Evolutionary conservation across 2,329 filamentous ascomycete genomes (phyloP), one percentile per base, ranked within the genome.

Genomic region (Colletotrichum musicola): DNA sequence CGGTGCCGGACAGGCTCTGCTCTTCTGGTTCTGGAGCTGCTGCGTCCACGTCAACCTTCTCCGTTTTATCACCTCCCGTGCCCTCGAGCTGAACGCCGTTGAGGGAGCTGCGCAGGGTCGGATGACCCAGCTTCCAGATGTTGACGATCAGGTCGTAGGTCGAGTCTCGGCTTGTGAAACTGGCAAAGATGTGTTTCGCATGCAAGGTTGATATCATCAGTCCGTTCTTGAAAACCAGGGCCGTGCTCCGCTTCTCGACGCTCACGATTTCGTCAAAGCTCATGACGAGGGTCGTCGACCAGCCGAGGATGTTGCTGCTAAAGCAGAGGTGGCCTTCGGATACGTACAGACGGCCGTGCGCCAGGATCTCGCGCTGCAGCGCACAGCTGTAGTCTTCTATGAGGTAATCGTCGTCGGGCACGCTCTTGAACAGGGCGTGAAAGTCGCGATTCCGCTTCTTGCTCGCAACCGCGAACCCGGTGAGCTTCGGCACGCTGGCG

Each of bases 321-420:
- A 99, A 99, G 83, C 96, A 99, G 54, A 99, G 89, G 77, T 99
- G 95, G 12, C 95, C 95, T 81, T 99, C 96, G 0, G 96, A 98
- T 49, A 99, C 93, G 76, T 99, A 99, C 14, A 99, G 86, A 47
- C 96, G 89, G 6, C 96, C 96, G 73, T 98, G 96, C 6, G 97
- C 90, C 42, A 99, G 88, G 69, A 99, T 99, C 77, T 99, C 97
- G 72, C 95, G 90, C 79, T 99, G 96, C 68, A 99, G 80, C 4
- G 96, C 96, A 78, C 96, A 98, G 79, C 96, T 98, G 79, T 98
- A 99, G 79, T 99, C 96, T 77, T 99, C 96, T 72, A 99, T 98
- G 27, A 99, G 86, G 77, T 97, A 98, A 79, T 99, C 96, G 75
- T 99, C 96, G 73, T 98, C 95, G 1, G 97, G 96, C 0, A 99